These are phyloP conservation scores for Hypoxylon subgilvum DNA, from an alignment of 495 filamentous ascomycete species.

Conservation along the genomic window DNA sequence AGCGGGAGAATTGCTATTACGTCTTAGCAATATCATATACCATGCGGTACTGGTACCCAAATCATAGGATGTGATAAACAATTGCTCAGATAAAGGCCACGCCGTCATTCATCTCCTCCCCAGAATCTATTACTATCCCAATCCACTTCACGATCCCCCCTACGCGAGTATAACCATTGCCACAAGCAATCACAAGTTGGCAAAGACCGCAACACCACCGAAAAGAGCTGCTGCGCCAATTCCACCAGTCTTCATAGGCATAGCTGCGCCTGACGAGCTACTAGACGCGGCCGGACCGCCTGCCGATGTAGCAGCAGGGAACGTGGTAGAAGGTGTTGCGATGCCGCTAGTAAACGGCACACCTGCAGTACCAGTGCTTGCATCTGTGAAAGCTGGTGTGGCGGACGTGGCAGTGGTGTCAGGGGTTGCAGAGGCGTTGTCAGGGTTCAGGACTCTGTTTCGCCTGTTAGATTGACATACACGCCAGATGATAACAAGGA, in stretches of 20 bases:
- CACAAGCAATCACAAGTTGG: constrained; percentile 11
- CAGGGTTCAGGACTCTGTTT: constrained; percentile 66
- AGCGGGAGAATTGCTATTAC: not conserved
- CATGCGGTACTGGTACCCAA: not conserved
- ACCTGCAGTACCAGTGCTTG: constrained; percentile 45
- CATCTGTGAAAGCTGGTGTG: constrained; percentile 59
- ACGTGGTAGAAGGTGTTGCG: constrained; percentile 42
- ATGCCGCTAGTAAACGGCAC: constrained; percentile 57
- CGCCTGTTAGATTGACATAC: no score
- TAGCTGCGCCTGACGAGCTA: constrained; percentile 23
- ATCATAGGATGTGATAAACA: no score
- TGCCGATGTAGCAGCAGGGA: constrained; percentile 41
- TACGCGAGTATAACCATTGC: not conserved
- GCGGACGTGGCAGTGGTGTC: constrained; percentile 52
- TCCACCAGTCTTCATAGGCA: constrained; percentile 37
- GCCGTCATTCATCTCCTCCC: not conserved
- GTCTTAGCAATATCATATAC: not conserved
- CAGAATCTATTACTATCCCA: no score
- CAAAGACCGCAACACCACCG: constrained; percentile 42
- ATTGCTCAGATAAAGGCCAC: no score
- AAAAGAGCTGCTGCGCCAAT: constrained; percentile 47
- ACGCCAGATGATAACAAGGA: no score
- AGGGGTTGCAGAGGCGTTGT: constrained; percentile 54
- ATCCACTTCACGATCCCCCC: no score
- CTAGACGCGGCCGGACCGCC: constrained; percentile 12